phyloP scores from a whole-genome alignment of 2,329 filamentous ascomycete species.

The Verticillium isaacii region DNA sequence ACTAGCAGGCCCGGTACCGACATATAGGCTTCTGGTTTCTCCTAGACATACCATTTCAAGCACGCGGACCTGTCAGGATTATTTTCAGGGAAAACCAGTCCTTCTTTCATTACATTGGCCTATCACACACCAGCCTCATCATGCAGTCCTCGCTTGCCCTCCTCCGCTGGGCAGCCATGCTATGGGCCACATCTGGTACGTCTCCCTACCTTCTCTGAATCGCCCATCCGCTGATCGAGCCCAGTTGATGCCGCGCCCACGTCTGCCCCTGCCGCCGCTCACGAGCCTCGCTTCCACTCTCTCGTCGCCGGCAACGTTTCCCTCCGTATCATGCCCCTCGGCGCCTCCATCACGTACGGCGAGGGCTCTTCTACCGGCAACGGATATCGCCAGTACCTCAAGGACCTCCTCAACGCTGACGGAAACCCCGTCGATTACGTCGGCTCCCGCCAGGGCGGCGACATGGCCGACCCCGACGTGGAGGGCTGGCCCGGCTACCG shows the following conservation, averaged over 20 bases:
- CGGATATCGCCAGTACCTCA: constrained; percentile 31
- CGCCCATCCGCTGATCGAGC: background rate
- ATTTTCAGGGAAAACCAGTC: background rate
- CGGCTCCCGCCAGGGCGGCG: constrained; percentile 30
- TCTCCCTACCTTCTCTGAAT: background rate
- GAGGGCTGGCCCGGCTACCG: constrained; percentile 39
- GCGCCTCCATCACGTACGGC: constrained; percentile 38
- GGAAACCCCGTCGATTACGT: constrained; percentile 35
- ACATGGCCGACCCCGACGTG: constrained; percentile 35
- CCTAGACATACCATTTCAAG: background rate
- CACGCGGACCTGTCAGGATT: background rate
- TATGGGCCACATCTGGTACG: constrained; percentile 9
- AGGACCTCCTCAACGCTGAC: constrained; percentile 21
- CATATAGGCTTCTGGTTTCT: background rate
- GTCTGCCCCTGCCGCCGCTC: constrained; percentile 1
- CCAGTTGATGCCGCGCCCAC: constrained; percentile 10
- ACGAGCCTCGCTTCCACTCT: constrained; percentile 6
- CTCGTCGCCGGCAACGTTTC: constrained; percentile 17
- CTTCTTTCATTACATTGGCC: no score
- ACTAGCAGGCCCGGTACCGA: background rate
- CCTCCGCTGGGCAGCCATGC: constrained; percentile 3
- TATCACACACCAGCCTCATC: background rate
- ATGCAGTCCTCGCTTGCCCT: constrained; percentile 5
- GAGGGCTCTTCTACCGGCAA: constrained; percentile 28
- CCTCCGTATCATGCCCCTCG: constrained; percentile 38